phyloP scores from a whole-genome alignment of 139 green algal genomes.

The Coccomyxa sp. region DNA sequence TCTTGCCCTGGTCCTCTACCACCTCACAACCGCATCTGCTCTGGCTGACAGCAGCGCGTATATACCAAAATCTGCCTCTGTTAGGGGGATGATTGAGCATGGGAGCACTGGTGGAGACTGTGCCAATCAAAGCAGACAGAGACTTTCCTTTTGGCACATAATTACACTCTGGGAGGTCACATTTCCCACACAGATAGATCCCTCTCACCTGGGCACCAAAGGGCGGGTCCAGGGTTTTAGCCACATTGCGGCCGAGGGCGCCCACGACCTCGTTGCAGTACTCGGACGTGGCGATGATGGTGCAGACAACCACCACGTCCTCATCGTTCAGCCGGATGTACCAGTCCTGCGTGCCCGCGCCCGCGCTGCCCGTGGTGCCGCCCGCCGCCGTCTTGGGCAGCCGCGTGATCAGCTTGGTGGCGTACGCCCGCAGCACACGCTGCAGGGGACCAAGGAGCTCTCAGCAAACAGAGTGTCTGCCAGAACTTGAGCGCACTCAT shows the following conservation, averaged over 20 bases:
- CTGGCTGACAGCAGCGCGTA: no score
- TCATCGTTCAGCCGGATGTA: slow-evolving; percentile 49
- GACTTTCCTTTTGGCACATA: no score
- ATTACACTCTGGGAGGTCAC: no score
- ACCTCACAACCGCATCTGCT: no score
- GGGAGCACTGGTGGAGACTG: no score
- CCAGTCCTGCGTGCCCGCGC: slow-evolving; percentile 29
- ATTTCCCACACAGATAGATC: no score
- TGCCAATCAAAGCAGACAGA: no score
- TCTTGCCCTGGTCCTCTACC: no score
- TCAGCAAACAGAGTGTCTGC: neutral
- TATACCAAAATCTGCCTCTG: no score
- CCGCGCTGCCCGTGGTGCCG: slow-evolving; percentile 20
- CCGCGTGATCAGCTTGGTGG: slow-evolving; percentile 57
- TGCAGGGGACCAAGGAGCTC: no score
- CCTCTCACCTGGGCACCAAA: slow-evolving; percentile 38
- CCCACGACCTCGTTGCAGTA: slow-evolving; percentile 80
- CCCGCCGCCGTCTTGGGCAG: slow-evolving; percentile 72
- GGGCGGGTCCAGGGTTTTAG: slow-evolving; percentile 53
- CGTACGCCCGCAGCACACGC: slow-evolving; percentile 75
- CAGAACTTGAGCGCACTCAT: neutral
- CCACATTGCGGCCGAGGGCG: slow-evolving; percentile 53
- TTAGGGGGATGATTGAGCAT: no score
- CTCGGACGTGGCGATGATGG: slow-evolving; percentile 89
- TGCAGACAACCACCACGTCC: slow-evolving; percentile 57